phyloP scores from a whole-genome alignment of 257 asterid species.

The Nicotiana sylvestris region DNA sequence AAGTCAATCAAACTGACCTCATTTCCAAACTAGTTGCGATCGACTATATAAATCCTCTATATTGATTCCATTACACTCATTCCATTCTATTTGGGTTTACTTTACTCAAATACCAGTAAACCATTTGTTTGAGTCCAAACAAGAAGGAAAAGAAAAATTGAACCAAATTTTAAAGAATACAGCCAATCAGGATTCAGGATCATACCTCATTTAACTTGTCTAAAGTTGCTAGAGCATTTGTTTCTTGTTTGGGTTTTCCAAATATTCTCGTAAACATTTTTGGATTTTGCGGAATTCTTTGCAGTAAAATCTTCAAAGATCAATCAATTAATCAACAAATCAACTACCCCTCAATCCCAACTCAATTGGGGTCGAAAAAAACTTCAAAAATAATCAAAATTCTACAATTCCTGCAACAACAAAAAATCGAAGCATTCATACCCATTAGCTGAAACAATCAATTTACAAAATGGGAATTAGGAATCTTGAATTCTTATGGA shows the following conservation, averaged over 20 bases:
- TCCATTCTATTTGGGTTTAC: background rate
- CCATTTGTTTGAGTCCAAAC: background rate
- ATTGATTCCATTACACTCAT: background rate
- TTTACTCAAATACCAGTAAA: background rate
- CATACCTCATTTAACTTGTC: slow-evolving; percentile 72
- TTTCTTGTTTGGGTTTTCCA: slow-evolving; percentile 65
- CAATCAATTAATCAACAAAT: background rate
- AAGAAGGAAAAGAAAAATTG: background rate
- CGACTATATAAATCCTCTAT: background rate
- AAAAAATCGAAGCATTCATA: background rate
- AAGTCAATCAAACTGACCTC: background rate
- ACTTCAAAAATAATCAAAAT: background rate
- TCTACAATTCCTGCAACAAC: background rate
- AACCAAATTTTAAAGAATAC: background rate
- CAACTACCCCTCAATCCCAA: background rate
- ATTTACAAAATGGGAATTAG: background rate
- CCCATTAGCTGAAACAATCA: background rate
- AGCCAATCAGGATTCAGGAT: slow-evolving; percentile 4
- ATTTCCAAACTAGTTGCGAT: background rate
- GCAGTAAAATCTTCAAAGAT: background rate
- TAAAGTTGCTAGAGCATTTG: slow-evolving; percentile 59
- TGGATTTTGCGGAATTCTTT: background rate
- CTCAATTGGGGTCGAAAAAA: background rate
- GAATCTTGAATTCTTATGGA: background rate
- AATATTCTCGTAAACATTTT: slow-evolving; percentile 58